A percentile compares a stretch with the other conserved stretches of the same genome.
Conservation (phyloP, 352 stramenopile species). For the Pythium scleroteichum region DNA sequence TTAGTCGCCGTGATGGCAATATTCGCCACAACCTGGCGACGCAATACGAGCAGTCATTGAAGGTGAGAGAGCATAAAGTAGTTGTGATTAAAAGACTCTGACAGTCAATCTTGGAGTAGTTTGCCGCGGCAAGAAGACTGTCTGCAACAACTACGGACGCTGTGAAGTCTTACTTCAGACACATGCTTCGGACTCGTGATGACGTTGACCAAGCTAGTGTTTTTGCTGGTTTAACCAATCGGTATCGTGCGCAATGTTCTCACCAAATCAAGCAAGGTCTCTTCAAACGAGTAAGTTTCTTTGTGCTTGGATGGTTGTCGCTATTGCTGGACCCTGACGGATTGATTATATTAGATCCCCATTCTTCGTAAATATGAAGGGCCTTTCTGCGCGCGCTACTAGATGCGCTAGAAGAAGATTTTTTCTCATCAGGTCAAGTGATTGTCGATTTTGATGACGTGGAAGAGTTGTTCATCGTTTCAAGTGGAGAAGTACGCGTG, state of each 20-base stretch:
- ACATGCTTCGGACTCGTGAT: conserved; percentile 63
- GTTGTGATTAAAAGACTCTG: no score
- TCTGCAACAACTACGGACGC: conserved; percentile 26
- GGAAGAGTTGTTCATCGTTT: conserved; percentile 25
- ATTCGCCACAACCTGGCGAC: conserved; percentile 60
- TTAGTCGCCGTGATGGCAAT: conserved; percentile 59
- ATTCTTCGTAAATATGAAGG: conserved; percentile 25
- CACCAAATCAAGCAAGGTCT: conserved; percentile 25
- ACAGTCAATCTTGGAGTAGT: conserved; percentile 41
- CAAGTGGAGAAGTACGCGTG: conserved; percentile 22
- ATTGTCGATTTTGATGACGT: conserved; percentile 12
- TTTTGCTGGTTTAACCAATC: conserved; percentile 12
- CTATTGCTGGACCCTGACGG: no score
- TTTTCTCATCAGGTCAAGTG: conserved; percentile 21
- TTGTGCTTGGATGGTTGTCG: no score
- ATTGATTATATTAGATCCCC: conserved; percentile 23
- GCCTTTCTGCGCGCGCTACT: conserved; percentile 26
- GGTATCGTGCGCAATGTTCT: conserved; percentile 22
- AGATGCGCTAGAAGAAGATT: conserved; percentile 19
- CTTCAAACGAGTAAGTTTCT: conserved; percentile 19
- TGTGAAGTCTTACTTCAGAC: conserved; percentile 60
- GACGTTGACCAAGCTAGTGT: conserved; percentile 26
- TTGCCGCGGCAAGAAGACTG: conserved; percentile 41
- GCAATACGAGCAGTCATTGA: conserved; percentile 43
- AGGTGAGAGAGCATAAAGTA: conserved; percentile 46